Percentiles rank a stretch among this genome's conserved stretches.
Evolutionary conservation across 176 grass and related monocot genomes (phyloP).

Genomic region (Chrysopogon serrulatus): DNA sequence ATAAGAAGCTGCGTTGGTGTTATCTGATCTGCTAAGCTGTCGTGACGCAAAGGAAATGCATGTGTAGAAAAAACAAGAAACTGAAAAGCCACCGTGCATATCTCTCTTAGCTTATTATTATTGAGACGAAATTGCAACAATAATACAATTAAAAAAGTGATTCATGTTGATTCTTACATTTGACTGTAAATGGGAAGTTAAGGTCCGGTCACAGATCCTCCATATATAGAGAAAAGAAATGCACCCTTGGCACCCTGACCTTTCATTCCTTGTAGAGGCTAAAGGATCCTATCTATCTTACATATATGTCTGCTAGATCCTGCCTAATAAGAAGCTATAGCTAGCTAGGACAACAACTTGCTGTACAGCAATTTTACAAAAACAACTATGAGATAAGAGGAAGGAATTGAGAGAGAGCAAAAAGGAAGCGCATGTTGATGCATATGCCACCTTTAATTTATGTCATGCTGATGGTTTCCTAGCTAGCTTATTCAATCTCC

Average conservation of each 20-base stretch:
- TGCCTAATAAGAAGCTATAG: too few relatives aligned
- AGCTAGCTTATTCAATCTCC: not conserved
- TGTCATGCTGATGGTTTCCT: conserved; percentile 1
- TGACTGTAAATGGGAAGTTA: not conserved
- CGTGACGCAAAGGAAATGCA: not conserved
- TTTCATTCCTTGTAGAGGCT: not conserved
- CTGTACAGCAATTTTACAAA: not conserved
- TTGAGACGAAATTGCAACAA: not conserved
- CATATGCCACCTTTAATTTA: not conserved
- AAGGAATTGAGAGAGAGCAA: not conserved
- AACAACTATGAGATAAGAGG: not conserved
- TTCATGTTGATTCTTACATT: not conserved
- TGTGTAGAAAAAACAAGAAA: too few relatives aligned
- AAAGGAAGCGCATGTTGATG: not conserved
- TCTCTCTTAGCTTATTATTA: not conserved
- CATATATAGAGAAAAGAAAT: not conserved
- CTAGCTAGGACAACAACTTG: conserved; percentile 1
- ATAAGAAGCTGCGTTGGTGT: not conserved
- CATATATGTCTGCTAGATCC: not conserved
- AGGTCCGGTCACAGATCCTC: not conserved
- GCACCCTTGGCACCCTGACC: not conserved
- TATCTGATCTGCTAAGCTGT: not conserved
- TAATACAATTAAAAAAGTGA: too few relatives aligned
- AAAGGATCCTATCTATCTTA: not conserved
- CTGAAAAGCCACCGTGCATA: not conserved